Evolutionary conservation across 495 filamentous ascomycete genomes (phyloP), one percentile per base, ranked within the genome.

Genomic region (Xylaria curta): DNA sequence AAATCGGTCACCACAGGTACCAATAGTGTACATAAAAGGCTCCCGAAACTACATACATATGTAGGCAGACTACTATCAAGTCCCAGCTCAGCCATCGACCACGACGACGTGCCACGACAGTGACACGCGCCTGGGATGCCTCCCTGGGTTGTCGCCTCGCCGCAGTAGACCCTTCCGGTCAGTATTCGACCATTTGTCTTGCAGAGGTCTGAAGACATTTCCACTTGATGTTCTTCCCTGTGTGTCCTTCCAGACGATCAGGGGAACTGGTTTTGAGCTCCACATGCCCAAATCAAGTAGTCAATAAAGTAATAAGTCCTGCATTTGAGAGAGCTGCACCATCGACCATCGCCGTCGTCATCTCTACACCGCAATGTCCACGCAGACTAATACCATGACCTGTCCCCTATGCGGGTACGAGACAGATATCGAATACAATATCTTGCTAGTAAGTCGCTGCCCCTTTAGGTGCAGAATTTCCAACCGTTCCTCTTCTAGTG

Each of bases 391-490:
- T 60, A 53, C 17, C 60, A 75, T 77, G 74, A 62, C 69, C 19
- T 87, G 86, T 74, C 85, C 85, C 3, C 79, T 86, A 58, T 89
- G 87, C 72, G 81, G 78, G 28, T 86, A 79, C 63, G 72, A 73
- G 40, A 79, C 79, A 33, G 66, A 67, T 36, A 75, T 74, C 17
- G 74, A 80, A 33, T 85, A 88, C 62, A 68, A 72, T 21, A 76
- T 89, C 33, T 68, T 84, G 36, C 77, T 88, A 42, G 78, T 79
- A 60, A 76, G 78, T 76, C 21, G 19, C n/a, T 31, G 26, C n/a
- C 4, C 38, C 28, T 28, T 31, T 38, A 38, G 36, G 36, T 38
- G 4, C 28, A 17, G 26, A 33, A 36, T 19, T 38, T 24, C 47
- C 66, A 19, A 21, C 31, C 44, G 24, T 46, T 44, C n/a, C 44